Percentiles rank a stretch among this genome's conserved stretches.
Conservation (phyloP, 139 green algal species). For the Dunaliella primolecta region DNA sequence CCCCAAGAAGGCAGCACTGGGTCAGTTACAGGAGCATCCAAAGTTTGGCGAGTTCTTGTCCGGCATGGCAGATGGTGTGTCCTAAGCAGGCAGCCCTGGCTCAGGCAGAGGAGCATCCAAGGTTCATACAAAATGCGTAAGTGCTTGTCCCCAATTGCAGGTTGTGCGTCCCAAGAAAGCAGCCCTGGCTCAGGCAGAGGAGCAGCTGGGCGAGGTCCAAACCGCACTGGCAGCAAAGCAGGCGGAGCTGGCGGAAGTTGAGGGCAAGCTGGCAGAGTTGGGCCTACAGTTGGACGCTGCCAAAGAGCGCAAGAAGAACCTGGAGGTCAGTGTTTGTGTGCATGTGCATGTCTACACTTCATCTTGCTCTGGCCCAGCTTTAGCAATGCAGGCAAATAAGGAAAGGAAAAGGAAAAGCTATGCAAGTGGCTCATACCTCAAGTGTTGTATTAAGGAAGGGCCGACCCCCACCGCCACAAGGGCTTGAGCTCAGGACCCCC, state of each 20-base stretch:
- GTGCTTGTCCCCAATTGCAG: too few species aligned
- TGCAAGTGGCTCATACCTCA: too few species aligned
- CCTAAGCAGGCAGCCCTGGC: not conserved
- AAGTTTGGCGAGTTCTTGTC: too few species aligned
- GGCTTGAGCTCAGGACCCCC: too few species aligned
- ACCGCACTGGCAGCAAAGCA: conserved; percentile 59
- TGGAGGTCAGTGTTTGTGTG: conserved; percentile 49
- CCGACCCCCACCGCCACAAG: too few species aligned
- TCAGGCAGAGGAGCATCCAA: not conserved
- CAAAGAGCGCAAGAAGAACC: conserved; percentile 45
- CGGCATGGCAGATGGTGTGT: conserved; percentile 60
- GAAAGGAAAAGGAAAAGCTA: too few species aligned
- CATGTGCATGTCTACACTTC: too few species aligned
- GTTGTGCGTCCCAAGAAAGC: conserved; percentile 68
- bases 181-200: conserved; percentile 52
- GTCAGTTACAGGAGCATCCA: too few species aligned
- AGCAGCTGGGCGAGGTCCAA: conserved; percentile 53
- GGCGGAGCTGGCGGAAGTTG: conserved; percentile 56
- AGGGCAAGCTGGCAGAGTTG: conserved; percentile 63
- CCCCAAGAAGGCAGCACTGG: too few species aligned
- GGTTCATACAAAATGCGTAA: too few species aligned
- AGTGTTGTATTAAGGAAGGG: too few species aligned
- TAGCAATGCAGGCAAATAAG: too few species aligned
- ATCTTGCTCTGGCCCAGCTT: not conserved
- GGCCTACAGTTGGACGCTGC: conserved; percentile 54